Evolutionary conservation across 2,329 filamentous ascomycete species (phyloP), one percentile per base, ranked within the genome.

Genomic region (Harringtonia aguacate): DNA sequence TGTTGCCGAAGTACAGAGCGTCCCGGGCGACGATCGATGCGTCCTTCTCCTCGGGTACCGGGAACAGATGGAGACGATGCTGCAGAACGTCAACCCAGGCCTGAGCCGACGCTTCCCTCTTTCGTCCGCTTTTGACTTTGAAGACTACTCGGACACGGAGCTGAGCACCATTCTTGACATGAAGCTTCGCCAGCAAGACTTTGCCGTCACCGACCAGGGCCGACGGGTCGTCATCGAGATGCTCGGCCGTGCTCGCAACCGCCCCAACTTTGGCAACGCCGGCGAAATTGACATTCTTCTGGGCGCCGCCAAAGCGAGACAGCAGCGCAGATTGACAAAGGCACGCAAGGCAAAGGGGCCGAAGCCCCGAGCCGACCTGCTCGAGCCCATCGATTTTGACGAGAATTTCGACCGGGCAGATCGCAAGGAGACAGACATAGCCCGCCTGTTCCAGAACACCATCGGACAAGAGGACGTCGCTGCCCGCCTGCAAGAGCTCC

Each of bases 201-300:
- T 42, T 3, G 75, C 79, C 42, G 58, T 56, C 2, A 70, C 70
- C 0, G 79, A 74, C 1, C 56, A 68, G 22, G 81, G 69, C 0
- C 72, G 70, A 43, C 56, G 58, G 0, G 72, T 74, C 0, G 79
- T 73, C 0, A 61, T 79, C 46, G 75, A 81, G 4, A 64, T 80
- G 13, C 64, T 88, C 0, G 60, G 62, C 5, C 68, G 79, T 5
- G 70, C 73, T 2, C 72, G 80, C 0, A 81, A 81, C 48, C 67
- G 75, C 0, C 71, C 72, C 0, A 73, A 82, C 48, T 85, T 84
- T 54, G 76, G 84, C 1, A 88, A 90, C 52, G 82, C 76, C 0
- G 76, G 81, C 0, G 82, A 86, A 47, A 73, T 90, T 17, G 82
- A 90, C 37, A 83, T 73, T n/a, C 55, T 86, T 0, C 62, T 85